phyloP scores from a whole-genome alignment of 768 basidiomycete genomes.

The Naganishia vishniacii region DNA sequence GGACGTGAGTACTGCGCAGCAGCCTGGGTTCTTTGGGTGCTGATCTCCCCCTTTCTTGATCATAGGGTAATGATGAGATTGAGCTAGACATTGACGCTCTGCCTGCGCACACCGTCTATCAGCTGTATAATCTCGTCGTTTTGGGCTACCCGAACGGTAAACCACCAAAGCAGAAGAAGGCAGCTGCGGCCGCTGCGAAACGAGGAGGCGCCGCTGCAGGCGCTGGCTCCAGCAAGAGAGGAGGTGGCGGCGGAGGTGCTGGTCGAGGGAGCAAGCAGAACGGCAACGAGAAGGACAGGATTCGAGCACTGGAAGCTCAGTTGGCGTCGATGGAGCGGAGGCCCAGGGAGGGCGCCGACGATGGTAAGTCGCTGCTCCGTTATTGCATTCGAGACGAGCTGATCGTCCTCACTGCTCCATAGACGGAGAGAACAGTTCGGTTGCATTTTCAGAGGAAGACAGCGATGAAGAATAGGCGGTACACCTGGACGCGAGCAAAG shows the following conservation, averaged over 20 bases:
- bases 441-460: constrained; percentile 10
- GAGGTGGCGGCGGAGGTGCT: constrained; percentile 53
- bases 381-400: too few species aligned
- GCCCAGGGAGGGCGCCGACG: constrained; percentile 28
- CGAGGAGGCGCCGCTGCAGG: constrained; percentile 24
- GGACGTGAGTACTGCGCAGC: constrained; percentile 61
- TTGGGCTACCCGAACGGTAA: constrained; percentile 29
- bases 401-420: too few species aligned
- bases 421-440: constrained; percentile 12
- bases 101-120: constrained; percentile 76
- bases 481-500: not conserved
- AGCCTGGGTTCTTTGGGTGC: not conserved
- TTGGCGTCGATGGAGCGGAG: constrained; percentile 68
- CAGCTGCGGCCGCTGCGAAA: constrained; percentile 52
- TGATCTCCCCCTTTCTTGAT: not conserved
- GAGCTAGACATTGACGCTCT: constrained; percentile 94
- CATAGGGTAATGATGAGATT: constrained; percentile 68
- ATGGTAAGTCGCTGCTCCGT: too few species aligned
- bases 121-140: constrained; percentile 91
- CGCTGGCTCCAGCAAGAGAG: constrained; percentile 78
- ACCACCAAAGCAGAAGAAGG: constrained; percentile 35
- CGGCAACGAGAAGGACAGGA: constrained; percentile 75
- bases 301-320: constrained; percentile 79
- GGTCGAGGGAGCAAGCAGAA: constrained; percentile 84
- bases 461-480: constrained; percentile 6